Conservation (phyloP, 805 yeast species). For the Cyberlindnera lachancei region DNA sequence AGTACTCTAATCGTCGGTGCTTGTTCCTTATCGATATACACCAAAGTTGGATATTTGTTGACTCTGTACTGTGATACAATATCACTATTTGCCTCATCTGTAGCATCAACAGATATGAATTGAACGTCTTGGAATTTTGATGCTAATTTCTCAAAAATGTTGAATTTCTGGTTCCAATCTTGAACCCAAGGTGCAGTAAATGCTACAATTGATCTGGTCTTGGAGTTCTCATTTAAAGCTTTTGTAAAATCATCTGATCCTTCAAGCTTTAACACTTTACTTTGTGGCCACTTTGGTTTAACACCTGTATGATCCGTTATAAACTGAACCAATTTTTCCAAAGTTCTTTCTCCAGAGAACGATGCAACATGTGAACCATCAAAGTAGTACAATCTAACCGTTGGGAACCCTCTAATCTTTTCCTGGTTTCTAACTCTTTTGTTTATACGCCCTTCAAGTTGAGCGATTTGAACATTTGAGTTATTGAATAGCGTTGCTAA, state of each 20-base stretch:
- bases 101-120: constrained; percentile 29
- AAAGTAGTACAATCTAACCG: constrained; percentile 37
- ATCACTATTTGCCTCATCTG: constrained; percentile 20
- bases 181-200: constrained; percentile 32
- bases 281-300: constrained; percentile 25
- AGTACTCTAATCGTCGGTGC: constrained; percentile 7
- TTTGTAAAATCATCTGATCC: constrained; percentile 12
- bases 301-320: constrained; percentile 27
- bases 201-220: constrained; percentile 17
- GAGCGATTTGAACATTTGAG: constrained; percentile 28
- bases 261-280: constrained; percentile 8
- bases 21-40: constrained; percentile 18
- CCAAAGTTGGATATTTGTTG: constrained; percentile 25
- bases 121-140: constrained; percentile 13
- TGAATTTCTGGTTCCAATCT: constrained; percentile 26
- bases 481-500: constrained; percentile 36
- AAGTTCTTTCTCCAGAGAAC: constrained; percentile 26
- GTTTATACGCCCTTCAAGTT: constrained; percentile 28
- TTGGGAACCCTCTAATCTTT: constrained; percentile 39
- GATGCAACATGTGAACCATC: constrained; percentile 33
- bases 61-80: constrained; percentile 23
- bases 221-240: constrained; percentile 2
- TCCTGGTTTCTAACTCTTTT: constrained; percentile 32
- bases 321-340: constrained; percentile 26
- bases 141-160: constrained; percentile 27